Evolutionary conservation across 1,284 basidiomycete genomes (phyloP).

Genomic region (Heterobasidion parviporum): DNA sequence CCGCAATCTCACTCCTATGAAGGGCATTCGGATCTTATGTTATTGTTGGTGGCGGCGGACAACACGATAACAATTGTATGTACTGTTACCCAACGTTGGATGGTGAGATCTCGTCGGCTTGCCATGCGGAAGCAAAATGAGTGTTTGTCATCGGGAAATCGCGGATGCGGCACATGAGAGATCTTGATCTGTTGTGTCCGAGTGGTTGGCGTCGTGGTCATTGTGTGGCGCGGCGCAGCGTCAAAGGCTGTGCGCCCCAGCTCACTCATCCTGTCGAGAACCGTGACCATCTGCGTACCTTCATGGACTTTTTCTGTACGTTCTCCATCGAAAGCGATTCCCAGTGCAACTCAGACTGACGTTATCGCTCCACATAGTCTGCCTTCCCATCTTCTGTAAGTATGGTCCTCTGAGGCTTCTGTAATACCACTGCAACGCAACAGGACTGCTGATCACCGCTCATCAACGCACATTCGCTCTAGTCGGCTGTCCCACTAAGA

Average conservation of each 20-base stretch:
- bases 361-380: slow-evolving; percentile 25
- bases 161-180: too few relatives aligned
- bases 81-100: too few relatives aligned
- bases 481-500: slow-evolving; percentile 43
- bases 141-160: too few relatives aligned
- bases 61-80: too few relatives aligned
- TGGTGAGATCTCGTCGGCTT: too few relatives aligned
- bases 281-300: not conserved
- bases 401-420: not conserved
- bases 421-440: not conserved
- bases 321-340: not conserved
- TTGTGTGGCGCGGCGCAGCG: not conserved
- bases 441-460: too few relatives aligned
- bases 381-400: slow-evolving; percentile 39
- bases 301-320: slow-evolving; percentile 10
- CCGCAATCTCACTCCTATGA: too few relatives aligned
- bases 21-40: too few relatives aligned
- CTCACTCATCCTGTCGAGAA: not conserved
- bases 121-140: too few relatives aligned
- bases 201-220: not conserved
- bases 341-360: not conserved
- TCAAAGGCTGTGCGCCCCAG: not conserved
- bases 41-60: too few relatives aligned
- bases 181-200: too few relatives aligned
- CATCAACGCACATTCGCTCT: not conserved